Evolutionary conservation across 2,329 filamentous ascomycete genomes (phyloP).

Genomic region (Aspergillus fructus): DNA sequence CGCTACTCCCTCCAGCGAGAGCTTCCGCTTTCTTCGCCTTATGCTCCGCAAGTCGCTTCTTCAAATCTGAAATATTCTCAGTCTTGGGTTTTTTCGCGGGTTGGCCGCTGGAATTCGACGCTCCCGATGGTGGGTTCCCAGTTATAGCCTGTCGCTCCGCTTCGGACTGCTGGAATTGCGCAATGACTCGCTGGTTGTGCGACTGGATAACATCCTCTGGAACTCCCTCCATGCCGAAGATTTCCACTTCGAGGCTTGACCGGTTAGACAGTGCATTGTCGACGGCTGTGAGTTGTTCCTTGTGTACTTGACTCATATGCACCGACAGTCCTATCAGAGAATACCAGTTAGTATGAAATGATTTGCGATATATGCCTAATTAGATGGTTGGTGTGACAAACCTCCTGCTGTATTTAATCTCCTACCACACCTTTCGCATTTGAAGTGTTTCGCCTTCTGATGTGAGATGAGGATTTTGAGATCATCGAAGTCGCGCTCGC

Average conservation of each 20-base stretch:
- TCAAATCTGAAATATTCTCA: conserved; percentile 74
- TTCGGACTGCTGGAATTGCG: conserved; percentile 81
- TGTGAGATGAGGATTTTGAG: conserved; percentile 94
- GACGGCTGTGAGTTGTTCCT: conserved; percentile 81
- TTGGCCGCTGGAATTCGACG: conserved; percentile 43
- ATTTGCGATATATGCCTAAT: not conserved
- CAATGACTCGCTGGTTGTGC: conserved; percentile 82
- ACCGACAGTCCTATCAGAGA: conserved; percentile 73
- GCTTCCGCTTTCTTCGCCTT: conserved; percentile 66
- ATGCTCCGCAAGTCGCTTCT: conserved; percentile 75
- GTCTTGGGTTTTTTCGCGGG: conserved; percentile 66
- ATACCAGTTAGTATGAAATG: not conserved
- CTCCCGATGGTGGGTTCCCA: conserved; percentile 75
- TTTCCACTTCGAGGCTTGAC: conserved; percentile 83
- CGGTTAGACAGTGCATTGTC: conserved; percentile 91
- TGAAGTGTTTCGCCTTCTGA: conserved; percentile 99
- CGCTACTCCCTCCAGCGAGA: conserved; percentile 55
- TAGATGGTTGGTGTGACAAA: conserved; percentile 44
- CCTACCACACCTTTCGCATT: conserved; percentile 86
- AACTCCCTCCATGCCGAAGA: conserved; percentile 97
- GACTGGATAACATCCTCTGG: conserved; percentile 79
- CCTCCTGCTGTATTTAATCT: conserved; percentile 92
- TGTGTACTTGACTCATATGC: conserved; percentile 98
- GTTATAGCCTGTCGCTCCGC: conserved; percentile 78
- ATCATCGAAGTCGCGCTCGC: conserved; percentile 98